Evolutionary conservation across 257 asterid species (phyloP).

Genomic region (Scutellaria baicalensis): DNA sequence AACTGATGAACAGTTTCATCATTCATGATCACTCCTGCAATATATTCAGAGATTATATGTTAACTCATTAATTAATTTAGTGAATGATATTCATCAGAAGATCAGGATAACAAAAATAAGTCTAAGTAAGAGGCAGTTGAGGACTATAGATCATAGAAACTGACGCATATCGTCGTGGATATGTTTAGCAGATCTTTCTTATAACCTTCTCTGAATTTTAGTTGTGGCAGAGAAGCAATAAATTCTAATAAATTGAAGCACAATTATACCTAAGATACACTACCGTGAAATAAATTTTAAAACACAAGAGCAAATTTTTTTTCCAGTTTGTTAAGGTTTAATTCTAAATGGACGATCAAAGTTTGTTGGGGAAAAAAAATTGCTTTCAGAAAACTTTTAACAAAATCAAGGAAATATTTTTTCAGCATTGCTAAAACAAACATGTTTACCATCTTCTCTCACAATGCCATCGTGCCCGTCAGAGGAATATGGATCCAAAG

Average conservation of each 20-base stretch:
- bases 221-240: too few species aligned
- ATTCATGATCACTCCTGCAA: slow-evolving; percentile 91
- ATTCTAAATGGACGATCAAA: neutral
- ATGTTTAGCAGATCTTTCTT: too few species aligned
- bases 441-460: slow-evolving; percentile 81
- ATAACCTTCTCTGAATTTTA: too few species aligned
- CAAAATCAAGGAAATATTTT: neutral
- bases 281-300: neutral
- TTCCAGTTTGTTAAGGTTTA: neutral
- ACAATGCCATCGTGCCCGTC: slow-evolving; percentile 99
- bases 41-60: slow-evolving; percentile 15
- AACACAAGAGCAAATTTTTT: neutral
- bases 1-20: slow-evolving; percentile 95
- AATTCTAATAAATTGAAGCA: too few species aligned
- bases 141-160: too few species aligned
- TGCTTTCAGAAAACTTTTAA: neutral
- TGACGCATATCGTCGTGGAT: too few species aligned
- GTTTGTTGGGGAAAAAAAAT: neutral
- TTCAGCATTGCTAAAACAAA: neutral
- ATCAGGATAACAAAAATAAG: neutral
- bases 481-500: slow-evolving; percentile 94
- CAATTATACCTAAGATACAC: neutral
- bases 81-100: neutral
- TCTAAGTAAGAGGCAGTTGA: too few species aligned
- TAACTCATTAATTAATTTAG: neutral